Evolutionary conservation across 352 stramenopile species (phyloP).

Genomic region (Phytophthora colocasiae): DNA sequence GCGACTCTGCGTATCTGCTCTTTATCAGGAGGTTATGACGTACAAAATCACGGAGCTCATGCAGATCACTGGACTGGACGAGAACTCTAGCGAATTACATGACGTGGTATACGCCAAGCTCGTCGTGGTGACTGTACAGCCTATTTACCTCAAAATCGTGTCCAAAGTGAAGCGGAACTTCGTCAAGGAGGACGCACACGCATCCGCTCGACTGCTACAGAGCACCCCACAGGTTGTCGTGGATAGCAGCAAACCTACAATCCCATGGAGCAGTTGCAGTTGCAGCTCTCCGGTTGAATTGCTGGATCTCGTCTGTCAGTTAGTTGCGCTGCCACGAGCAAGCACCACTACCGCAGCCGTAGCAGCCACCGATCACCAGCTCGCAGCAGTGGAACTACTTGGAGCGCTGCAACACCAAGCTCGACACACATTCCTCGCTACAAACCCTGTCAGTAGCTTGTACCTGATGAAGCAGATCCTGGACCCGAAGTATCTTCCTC

Average conservation of each 20-base stretch:
- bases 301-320: slow-evolving; percentile 36
- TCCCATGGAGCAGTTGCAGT: slow-evolving; percentile 36
- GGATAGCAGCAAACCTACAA: slow-evolving; percentile 22
- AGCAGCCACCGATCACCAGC: slow-evolving; percentile 31
- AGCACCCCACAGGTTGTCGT: slow-evolving; percentile 20
- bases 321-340: slow-evolving; percentile 23
- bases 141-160: slow-evolving; percentile 45
- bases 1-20: slow-evolving; percentile 35
- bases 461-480: slow-evolving; percentile 48
- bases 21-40: slow-evolving; percentile 44
- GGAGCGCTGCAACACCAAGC: slow-evolving; percentile 30
- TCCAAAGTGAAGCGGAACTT: slow-evolving; percentile 49
- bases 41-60: slow-evolving; percentile 49
- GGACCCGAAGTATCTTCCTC: slow-evolving; percentile 33
- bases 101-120: slow-evolving; percentile 45
- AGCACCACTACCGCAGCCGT: slow-evolving; percentile 14
- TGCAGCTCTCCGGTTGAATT: slow-evolving; percentile 41
- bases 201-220: slow-evolving; percentile 29
- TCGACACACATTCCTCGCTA: slow-evolving; percentile 26
- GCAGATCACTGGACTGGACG: slow-evolving; percentile 56
- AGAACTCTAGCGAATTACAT: slow-evolving; percentile 39
- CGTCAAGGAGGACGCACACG: slow-evolving; percentile 34
- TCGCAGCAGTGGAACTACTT: slow-evolving; percentile 32
- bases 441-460: slow-evolving; percentile 40
- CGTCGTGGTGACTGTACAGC: slow-evolving; percentile 44